phyloP scores from a whole-genome alignment of 2,329 filamentous ascomycete species.

The Fusarium longipes region DNA sequence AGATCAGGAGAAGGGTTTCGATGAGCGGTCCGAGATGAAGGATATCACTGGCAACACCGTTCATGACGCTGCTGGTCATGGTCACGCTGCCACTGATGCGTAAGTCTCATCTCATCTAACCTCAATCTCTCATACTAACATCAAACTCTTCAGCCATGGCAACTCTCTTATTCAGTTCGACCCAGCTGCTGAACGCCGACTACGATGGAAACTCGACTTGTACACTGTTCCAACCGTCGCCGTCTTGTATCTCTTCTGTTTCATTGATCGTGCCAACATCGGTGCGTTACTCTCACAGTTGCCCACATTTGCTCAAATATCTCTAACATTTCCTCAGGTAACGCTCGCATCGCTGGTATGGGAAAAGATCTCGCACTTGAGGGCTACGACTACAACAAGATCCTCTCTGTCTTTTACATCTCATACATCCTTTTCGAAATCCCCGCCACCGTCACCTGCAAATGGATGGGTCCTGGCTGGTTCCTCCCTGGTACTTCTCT shows the following conservation, averaged over 20 bases:
- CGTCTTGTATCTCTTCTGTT: constrained; percentile 77
- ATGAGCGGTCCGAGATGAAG: constrained; percentile 41
- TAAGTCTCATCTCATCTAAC: constrained; percentile 20
- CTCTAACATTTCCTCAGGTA: constrained; percentile 28
- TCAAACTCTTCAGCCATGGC: constrained; percentile 31
- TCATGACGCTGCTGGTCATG: constrained; percentile 40
- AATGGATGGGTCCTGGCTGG: constrained; percentile 73
- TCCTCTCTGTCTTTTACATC: constrained; percentile 73
- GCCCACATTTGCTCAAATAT: neutral
- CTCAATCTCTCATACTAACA: constrained; percentile 6
- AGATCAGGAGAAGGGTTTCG: constrained; percentile 40
- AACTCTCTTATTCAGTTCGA: constrained; percentile 46
- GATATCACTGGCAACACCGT: constrained; percentile 23
- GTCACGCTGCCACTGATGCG: constrained; percentile 41
- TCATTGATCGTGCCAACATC: constrained; percentile 80
- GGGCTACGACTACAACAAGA: constrained; percentile 71
- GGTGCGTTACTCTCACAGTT: constrained; percentile 56
- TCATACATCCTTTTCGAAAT: constrained; percentile 75
- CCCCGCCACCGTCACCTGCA: constrained; percentile 71
- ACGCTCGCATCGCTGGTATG: constrained; percentile 69
- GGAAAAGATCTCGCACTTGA: constrained; percentile 64
- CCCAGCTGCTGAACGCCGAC: constrained; percentile 61
- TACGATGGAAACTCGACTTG: constrained; percentile 73
- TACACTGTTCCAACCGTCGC: constrained; percentile 73
- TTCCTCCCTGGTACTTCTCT: constrained; percentile 69